These are phyloP conservation scores for Fusarium nisikadoi DNA, from an alignment of 2,329 filamentous ascomycete species.

Conservation along the genomic window DNA sequence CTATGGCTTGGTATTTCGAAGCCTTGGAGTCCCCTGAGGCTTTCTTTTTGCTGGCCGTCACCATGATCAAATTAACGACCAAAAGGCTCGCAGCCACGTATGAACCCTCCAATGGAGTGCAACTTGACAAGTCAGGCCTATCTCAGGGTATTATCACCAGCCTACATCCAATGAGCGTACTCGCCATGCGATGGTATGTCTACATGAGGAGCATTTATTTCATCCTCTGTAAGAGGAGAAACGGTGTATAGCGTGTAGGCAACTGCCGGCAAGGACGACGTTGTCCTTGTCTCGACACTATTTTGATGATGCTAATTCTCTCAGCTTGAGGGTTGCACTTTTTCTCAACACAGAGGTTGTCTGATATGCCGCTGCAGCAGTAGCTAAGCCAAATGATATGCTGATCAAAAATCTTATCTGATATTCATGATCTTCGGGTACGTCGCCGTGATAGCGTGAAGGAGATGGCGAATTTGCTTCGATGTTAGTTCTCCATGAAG, in stretches of 20 bases:
- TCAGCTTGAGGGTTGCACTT: too few relatives aligned
- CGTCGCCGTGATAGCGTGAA: too few relatives aligned
- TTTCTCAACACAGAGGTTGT: too few relatives aligned
- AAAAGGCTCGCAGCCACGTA: not conserved
- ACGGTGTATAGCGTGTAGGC: not conserved
- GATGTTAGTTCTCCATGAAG: too few relatives aligned
- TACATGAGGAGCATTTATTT: not conserved
- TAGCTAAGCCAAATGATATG: too few relatives aligned
- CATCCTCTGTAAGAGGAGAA: constrained; percentile 15
- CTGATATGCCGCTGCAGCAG: too few relatives aligned
- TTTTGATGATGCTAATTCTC: too few relatives aligned
- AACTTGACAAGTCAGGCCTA: not conserved
- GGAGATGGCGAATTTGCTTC: too few relatives aligned
- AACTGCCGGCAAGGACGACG: not conserved
- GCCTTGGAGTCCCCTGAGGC: not conserved
- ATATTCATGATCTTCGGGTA: too few relatives aligned
- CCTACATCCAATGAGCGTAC: not conserved
- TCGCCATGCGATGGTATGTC: constrained; percentile 1
- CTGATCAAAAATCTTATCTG: too few relatives aligned
- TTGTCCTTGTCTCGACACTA: not conserved
- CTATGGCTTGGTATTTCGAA: not conserved
- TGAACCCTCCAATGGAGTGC: not conserved
- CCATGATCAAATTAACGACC: not conserved
- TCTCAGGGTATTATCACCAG: not conserved
- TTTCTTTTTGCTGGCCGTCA: not conserved